A percentile compares a stretch with the other conserved stretches of the same genome.
Conservation (phyloP, 371 early-diverging fungal species). For the Lichtheimia corymbifera region DNA sequence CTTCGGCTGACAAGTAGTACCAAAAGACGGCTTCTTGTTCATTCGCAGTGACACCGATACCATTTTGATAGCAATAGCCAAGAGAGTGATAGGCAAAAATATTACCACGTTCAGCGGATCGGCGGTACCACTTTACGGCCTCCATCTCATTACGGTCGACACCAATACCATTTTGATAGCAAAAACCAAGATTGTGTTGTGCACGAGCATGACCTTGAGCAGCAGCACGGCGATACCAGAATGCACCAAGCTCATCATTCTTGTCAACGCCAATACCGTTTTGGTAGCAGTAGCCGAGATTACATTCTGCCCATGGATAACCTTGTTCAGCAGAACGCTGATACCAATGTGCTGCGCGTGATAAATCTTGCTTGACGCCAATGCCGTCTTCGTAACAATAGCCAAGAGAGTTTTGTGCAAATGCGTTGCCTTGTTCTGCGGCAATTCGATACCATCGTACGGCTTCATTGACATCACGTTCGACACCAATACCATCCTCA, state of each 20-base stretch:
- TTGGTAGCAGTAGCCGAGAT: slow-evolving; percentile 82
- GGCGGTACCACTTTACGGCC: slow-evolving; percentile 72
- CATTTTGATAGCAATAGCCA: slow-evolving; percentile 91
- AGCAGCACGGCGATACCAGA: slow-evolving; percentile 82
- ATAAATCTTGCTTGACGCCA: slow-evolving; percentile 59
- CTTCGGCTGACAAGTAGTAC: slow-evolving; percentile 66
- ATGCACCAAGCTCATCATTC: slow-evolving; percentile 60
- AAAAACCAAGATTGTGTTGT: slow-evolving; percentile 85
- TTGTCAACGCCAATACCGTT: slow-evolving; percentile 78
- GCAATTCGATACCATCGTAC: slow-evolving; percentile 73
- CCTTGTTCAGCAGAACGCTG: slow-evolving; percentile 69
- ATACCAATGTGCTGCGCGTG: slow-evolving; percentile 60
- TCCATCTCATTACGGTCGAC: slow-evolving; percentile 58
- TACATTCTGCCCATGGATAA: slow-evolving; percentile 68
- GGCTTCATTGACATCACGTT: slow-evolving; percentile 65
- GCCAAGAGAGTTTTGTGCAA: slow-evolving; percentile 81
- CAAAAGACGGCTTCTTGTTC: slow-evolving; percentile 66
- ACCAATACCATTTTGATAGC: slow-evolving; percentile 83
- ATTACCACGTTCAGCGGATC: slow-evolving; percentile 77
- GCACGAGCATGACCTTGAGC: slow-evolving; percentile 78
- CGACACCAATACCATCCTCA: slow-evolving; percentile 80
- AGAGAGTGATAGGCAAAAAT: slow-evolving; percentile 81
- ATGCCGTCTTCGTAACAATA: slow-evolving; percentile 79
- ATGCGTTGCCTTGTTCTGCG: slow-evolving; percentile 75
- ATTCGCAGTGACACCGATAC: slow-evolving; percentile 74